Evolutionary conservation across 371 early-diverging fungal species (phyloP).

Genomic region (Choanephora cucurbitarum): DNA sequence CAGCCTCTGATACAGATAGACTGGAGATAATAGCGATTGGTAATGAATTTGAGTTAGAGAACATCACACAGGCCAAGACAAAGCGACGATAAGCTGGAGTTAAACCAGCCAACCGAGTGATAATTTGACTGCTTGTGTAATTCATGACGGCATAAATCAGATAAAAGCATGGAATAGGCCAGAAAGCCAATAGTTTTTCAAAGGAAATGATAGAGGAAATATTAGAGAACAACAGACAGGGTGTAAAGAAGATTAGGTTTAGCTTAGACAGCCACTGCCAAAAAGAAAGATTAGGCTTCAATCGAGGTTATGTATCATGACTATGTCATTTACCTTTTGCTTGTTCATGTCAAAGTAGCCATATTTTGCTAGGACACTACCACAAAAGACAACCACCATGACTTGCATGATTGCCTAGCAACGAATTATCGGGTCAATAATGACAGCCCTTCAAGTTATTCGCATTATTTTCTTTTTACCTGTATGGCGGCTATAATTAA

Average conservation of each 20-base stretch:
- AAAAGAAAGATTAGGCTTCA: too few species aligned
- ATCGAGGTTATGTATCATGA: neutral
- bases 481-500: constrained; percentile 29
- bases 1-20: constrained; percentile 67
- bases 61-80: constrained; percentile 67
- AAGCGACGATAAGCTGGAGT: constrained; percentile 55
- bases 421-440: too few species aligned
- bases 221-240: constrained; percentile 75
- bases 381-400: constrained; percentile 47
- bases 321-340: constrained; percentile 46
- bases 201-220: constrained; percentile 66
- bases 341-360: constrained; percentile 51
- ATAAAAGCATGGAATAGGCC: constrained; percentile 76
- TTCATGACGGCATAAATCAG: constrained; percentile 43
- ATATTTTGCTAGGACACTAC: constrained; percentile 44
- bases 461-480: constrained; percentile 6
- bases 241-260: constrained; percentile 75
- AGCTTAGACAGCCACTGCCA: constrained; percentile 69
- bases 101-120: constrained; percentile 53
- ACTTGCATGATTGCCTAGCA: constrained; percentile 58
- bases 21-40: constrained; percentile 74
- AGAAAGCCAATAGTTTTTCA: constrained; percentile 59
- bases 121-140: constrained; percentile 30
- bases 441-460: neutral
- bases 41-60: constrained; percentile 72